Base-by-base conservation (phyloP, 1,139 yeast genomes). In the Taphrina wiesneri region DNA sequence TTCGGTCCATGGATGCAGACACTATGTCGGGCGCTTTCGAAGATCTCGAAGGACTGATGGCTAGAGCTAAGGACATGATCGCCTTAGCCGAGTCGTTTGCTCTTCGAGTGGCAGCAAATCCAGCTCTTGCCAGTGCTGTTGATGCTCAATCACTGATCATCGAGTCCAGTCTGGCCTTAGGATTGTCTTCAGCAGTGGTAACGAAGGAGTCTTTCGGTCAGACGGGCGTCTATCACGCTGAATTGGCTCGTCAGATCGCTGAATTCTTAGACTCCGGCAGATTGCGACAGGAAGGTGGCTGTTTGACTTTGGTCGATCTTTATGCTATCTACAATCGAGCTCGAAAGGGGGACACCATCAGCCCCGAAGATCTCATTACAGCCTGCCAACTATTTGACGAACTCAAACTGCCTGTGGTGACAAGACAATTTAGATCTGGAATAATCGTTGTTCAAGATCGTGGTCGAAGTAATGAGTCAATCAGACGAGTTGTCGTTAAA, bases 41-140 rank as follows among this genome's bases (percentile, higher is more conserved):
- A 65, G 97, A 90, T 74, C 77, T 92, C 56, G 87, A 87, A 69
- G 87, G 87, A 54, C 78, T 92, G 62, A 86, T 90, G 87, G 81
- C 85, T 28, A 83, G 88, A 69, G 96, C 92, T 0, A 85, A 85
- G 71, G 96, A 91, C 67, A 82, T 92, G 60, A 83, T 69, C 52
- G 79, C 80, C 54, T 76, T 91, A 36, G 85, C 87, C 28, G 79
- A 81, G 60, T 77, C 83, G 53, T 81, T 84, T 75, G 79, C 82
- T 71, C 69, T 77, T 71, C 47, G 77, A 74, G 56, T 75, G 71
- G 67, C 72, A 62, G 25, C 74, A 73, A 28, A 72, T 71, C 53
- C 73, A 5, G 67, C 67, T n/a, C 69, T 41, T 5, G 36, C 47
- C 5, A 30, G 56, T 21, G 30, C 45, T n/a, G 21, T 21, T 11